These are phyloP conservation scores for Nelumbo lutea DNA, from an alignment of 164 flowering plant genomes.

Conservation along the genomic window DNA sequence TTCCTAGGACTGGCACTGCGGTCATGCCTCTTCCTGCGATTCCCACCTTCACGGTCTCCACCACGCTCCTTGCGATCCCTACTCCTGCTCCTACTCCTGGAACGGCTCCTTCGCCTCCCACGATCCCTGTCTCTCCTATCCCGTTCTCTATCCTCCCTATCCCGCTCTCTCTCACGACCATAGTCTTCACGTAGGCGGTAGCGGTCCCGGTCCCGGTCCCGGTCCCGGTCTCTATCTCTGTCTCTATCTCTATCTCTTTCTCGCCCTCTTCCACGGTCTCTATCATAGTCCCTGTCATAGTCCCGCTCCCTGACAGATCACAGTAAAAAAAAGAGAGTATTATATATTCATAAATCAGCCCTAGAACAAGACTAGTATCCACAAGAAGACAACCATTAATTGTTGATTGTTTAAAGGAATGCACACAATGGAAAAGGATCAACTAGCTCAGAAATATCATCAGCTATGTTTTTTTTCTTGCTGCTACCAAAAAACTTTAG, in stretches of 20 bases:
- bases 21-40: slow-evolving; percentile 65
- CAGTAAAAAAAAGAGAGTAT: background rate
- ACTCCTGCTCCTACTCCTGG: slow-evolving; percentile 74
- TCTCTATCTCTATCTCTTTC: slow-evolving; percentile 33
- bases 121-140: slow-evolving; percentile 83
- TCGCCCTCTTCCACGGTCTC: slow-evolving; percentile 20
- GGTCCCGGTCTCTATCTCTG: slow-evolving; percentile 40
- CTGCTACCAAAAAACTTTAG: no score
- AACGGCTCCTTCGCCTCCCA: slow-evolving; percentile 65
- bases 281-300: slow-evolving; percentile 40
- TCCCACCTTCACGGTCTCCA: slow-evolving; percentile 52
- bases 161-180: slow-evolving; percentile 59
- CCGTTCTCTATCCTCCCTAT: slow-evolving; percentile 39
- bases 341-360: background rate
- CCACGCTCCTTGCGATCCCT: slow-evolving; percentile 45
- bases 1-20: slow-evolving; percentile 65
- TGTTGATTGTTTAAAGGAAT: no score
- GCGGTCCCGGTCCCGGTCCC: slow-evolving; percentile 56
- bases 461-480: no score
- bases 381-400: no score
- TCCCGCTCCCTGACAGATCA: slow-evolving; percentile 29
- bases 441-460: no score
- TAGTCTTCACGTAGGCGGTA: slow-evolving; percentile 67
- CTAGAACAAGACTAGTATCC: no score
- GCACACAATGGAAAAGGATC: no score